Evolutionary conservation across 768 basidiomycete species (phyloP).

Genomic region (Termitomyces bulborhizus): DNA sequence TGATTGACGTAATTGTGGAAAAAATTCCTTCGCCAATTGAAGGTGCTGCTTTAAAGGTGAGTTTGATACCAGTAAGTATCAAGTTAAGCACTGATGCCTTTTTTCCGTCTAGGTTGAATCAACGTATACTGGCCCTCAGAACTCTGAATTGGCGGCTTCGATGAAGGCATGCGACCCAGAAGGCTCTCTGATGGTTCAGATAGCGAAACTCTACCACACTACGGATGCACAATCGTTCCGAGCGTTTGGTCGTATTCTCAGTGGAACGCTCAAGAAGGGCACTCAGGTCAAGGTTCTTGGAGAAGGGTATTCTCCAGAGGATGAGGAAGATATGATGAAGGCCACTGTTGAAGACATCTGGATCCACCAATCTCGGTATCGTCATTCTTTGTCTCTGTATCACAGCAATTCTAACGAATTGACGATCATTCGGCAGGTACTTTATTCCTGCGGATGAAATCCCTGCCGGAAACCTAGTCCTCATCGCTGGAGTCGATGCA

Average conservation of each 20-base stretch:
- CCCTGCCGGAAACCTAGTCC: conserved; percentile 87
- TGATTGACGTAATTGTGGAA: conserved; percentile 89
- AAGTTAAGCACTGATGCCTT: neutral
- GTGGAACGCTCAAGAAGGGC: conserved; percentile 83
- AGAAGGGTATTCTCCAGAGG: conserved; percentile 97
- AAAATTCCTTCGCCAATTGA: conserved; percentile 80
- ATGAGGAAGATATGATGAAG: conserved; percentile 97
- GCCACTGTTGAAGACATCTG: conserved; percentile 80
- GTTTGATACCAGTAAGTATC: neutral
- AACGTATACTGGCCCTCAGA: conserved; percentile 87
- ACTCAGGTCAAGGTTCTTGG: conserved; percentile 92
- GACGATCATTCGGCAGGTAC: conserved; percentile 48
- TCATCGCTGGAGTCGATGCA: conserved; percentile 88
- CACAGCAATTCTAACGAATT: conserved; percentile 4
- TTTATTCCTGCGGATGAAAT: conserved; percentile 86
- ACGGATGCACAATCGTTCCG: conserved; percentile 96
- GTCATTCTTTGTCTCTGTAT: neutral
- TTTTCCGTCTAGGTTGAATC: conserved; percentile 52
- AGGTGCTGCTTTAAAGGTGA: conserved; percentile 56
- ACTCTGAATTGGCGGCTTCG: conserved; percentile 64
- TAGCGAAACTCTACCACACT: conserved; percentile 93
- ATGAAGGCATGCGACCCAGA: conserved; percentile 82
- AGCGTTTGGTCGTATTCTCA: conserved; percentile 91
- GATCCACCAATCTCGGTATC: conserved; percentile 86
- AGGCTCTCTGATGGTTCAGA: conserved; percentile 89